Evolutionary conservation across 495 filamentous ascomycete species (phyloP), one percentile per base, ranked within the genome.

Genomic region (Annulohypoxylon nitens): DNA sequence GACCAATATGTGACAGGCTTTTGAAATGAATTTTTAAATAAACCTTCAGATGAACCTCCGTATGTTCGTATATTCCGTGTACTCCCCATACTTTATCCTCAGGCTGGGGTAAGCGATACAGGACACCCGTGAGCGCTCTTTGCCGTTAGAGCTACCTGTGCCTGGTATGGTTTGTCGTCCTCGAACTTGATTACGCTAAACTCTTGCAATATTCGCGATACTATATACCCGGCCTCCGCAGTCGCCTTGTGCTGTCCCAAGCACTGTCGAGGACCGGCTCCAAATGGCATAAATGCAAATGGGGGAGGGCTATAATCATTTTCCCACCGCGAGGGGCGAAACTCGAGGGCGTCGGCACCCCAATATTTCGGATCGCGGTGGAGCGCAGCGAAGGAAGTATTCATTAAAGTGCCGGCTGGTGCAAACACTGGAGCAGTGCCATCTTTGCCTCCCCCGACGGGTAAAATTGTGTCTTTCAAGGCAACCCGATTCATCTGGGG

Each of bases 241-340:
- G 61, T 26, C 14, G 48, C 57, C 53, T 76, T 76, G 16, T 73
- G 63, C 34, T 64, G 55, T 18, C 48, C 73, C 36, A 76, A 36
- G 61, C 73, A 76, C 0, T 64, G 60, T 25, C 73, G 34, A 33
- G 26, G 43, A 0, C 63, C 63, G 6, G 37, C 50, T 36, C 63
- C 50, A 26, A 66, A 66, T 3, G 51, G 51, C 14, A 66, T 18
- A 30, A 66, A 66, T 20, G 57, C 37, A 37, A 53, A 66, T 37
- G 57, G 50, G 8, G 20, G 25, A n/a, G 63, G 63, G 36, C 74
- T 61, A 61, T 51, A 51, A 11, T 80, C 86, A n/a, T 70, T 70
- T 1, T 81, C 76, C 90, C 90, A 92, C 36, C 90, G 82, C 69
- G 92, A 89, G 0, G 90, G 90, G 2, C 85, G 80, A 79, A 91